Base-by-base conservation (phyloP, 2,329 filamentous ascomycete species). In the Cordyceps tenuipes region DNA sequence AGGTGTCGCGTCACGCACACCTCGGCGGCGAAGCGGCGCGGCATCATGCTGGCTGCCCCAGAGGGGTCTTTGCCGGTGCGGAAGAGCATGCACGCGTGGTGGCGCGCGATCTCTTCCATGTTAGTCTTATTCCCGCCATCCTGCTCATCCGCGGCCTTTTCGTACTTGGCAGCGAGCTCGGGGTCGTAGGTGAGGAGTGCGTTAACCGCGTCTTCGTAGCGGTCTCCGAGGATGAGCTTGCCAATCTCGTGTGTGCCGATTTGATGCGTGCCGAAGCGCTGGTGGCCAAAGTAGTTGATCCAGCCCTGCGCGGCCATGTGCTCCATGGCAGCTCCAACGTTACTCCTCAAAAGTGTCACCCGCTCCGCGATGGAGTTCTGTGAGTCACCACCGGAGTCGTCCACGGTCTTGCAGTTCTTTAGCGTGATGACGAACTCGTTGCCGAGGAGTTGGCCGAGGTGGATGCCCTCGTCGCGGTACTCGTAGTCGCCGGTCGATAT, bases 221-320 rank as follows among this genome's bases (percentile, higher is more conserved):
- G 85, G 34, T 84, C 87, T 65, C 89, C 82, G 0, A 99, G 80
- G 69, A 99, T 91, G 71, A 90, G 87, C 69, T 88, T 84, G 53
- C 94, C 94, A 54, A 97, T 79, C 46, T 87, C 82, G 68, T 97
- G 91, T 0, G 94, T 99, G 39, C 91, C 89, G 13, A 90, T 88
- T 31, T 85, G 78, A 72, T 94, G 93, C 0, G 91, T 93, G 31
- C 94, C 94, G 68, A 99, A 99, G 26, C 94, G 86, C 75, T 99
- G 94, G n/a, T 97, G 84, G 9, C 94, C 94, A 69, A 92, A 99
- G 76, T 97, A 99, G 75, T 99, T 99, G 74, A 99, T 86, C 78
- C 95, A 99, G 3, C 94, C 94, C 49, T 87, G 82, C 48, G 84
- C 75, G 59, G 81, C 78, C 65, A 97, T 83, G 63, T 87, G 83